Base-by-base conservation (phyloP, 345 rosid genomes). In the Euphorbia pulcherrima region DNA sequence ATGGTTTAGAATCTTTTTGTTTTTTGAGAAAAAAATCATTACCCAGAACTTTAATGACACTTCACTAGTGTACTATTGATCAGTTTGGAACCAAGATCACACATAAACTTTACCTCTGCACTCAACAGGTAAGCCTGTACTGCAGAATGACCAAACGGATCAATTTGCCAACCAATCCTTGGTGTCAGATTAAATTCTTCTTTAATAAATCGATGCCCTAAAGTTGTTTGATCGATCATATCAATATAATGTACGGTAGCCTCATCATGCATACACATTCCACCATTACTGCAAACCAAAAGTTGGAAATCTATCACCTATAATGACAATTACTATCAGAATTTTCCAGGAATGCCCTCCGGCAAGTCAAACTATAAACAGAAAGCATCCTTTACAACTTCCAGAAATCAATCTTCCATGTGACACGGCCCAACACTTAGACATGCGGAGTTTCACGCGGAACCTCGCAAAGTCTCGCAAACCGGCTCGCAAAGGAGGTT, bases 121-220 rank as follows among this genome's bases (percentile, higher is more conserved):
- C 84, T 74, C 72, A 83, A 64, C 56, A 83, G 68, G 65, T 78
- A 83, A 50, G 83, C 83, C 62, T 83, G 87, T 58, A 77, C 83
- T 12, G 87, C 87, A 69, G 87, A 83, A 72, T 83, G 87, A 44
- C 87, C 87, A 57, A 83, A 83, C 20, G 87, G 81, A 77, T 83
- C 87, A 1, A 83, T 81, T 62, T 83, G 87, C 87, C 87, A 83
- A 57, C 87, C 87, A 56, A 83, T 78, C 67, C 87, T 83, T 4
- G 87, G 87, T 27, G 87, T 83, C 24, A 83, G 26, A 68, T 77
- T 70, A 64, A 83, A 83, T 53, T 78, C 81, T 67, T 68, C 63
- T 74, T 80, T 83, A 69, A 83, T 72, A 58, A 74, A 83, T 59
- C 70, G 68, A 72, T 83, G 87, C 21, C 87, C 84, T n/a, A 81